These are phyloP conservation scores for Gamsiella multidivaricata DNA, from an alignment of 192 early-diverging fungal genomes.

Conservation along the genomic window DNA sequence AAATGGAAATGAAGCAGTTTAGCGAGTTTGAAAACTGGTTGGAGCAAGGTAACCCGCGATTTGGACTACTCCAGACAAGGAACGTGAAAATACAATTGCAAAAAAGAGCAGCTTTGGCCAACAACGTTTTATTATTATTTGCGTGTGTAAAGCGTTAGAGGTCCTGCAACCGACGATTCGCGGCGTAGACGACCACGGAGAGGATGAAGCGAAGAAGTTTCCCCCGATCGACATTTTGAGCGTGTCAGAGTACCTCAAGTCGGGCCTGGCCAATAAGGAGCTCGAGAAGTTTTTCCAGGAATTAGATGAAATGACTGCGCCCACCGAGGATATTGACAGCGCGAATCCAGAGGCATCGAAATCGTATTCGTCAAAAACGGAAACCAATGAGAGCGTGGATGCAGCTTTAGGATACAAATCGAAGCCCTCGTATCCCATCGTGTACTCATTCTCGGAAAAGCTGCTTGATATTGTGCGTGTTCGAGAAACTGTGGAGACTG, in stretches of 20 bases:
- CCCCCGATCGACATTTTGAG: slow-evolving; percentile 20
- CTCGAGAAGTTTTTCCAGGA: slow-evolving; percentile 23
- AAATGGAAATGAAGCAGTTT: slow-evolving; percentile 37
- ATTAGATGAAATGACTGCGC: neutral
- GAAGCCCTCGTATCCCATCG: slow-evolving; percentile 21
- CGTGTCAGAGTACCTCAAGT: slow-evolving; percentile 20
- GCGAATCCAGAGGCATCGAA: neutral
- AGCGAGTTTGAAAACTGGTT: slow-evolving; percentile 47
- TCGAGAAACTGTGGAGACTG: neutral
- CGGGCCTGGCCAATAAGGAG: slow-evolving; percentile 6
- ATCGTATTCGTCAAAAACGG: neutral
- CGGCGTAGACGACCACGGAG: slow-evolving; percentile 14
- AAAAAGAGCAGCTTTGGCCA: no score
- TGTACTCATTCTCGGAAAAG: slow-evolving; percentile 30
- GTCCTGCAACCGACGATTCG: slow-evolving; percentile 13
- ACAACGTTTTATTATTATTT: no score
- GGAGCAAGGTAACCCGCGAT: slow-evolving; percentile 39
- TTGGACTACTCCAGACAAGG: no score
- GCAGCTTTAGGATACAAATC: neutral
- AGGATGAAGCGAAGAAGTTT: slow-evolving; percentile 13
- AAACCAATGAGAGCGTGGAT: neutral
- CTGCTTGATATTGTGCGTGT: neutral
- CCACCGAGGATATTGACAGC: neutral
- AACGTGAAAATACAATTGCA: no score
- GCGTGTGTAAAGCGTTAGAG: slow-evolving; percentile 15